Percentiles rank a stretch among this genome's conserved stretches.
Evolutionary conservation across 768 basidiomycete genomes (phyloP).

Genomic region (Lactarius evosmus): DNA sequence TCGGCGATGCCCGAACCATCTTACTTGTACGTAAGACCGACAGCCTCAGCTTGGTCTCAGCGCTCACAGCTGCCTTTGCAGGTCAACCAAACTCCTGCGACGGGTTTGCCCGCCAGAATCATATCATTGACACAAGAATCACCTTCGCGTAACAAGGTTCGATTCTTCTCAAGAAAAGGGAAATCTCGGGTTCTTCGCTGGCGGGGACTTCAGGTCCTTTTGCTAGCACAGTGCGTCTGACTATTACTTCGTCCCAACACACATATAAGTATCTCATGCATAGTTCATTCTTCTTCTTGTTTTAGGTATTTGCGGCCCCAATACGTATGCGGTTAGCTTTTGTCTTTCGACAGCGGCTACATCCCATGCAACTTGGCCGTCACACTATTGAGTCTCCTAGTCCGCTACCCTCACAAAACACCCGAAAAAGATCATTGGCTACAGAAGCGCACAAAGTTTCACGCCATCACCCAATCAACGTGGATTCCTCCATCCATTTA

Average conservation of each 20-base stretch:
- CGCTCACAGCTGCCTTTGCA: not conserved
- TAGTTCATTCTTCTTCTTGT: not conserved
- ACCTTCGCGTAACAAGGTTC: not conserved
- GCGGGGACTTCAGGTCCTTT: not conserved
- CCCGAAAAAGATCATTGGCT: conserved; percentile 48
- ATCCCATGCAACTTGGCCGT: conserved; percentile 58
- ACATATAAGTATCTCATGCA: conserved; percentile 1
- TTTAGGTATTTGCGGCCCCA: conserved; percentile 10
- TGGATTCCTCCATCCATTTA: not conserved
- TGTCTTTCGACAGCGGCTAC: conserved; percentile 46
- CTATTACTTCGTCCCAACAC: not conserved
- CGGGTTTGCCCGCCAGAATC: not conserved
- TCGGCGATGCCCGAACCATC: not conserved
- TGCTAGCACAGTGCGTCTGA: not conserved
- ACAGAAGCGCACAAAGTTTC: conserved; percentile 37
- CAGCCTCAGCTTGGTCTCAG: too few species aligned
- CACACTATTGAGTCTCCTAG: conserved; percentile 31
- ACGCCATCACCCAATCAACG: conserved; percentile 7
- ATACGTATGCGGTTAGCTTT: conserved; percentile 50
- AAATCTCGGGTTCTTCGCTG: not conserved
- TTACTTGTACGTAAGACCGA: too few species aligned
- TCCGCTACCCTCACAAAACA: conserved; percentile 28
- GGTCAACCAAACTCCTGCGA: not conserved
- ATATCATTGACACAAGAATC: not conserved
- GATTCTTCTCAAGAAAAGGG: too few species aligned